Evolutionary conservation across 805 yeast genomes (phyloP).

Genomic region (Candida verbasci): DNA sequence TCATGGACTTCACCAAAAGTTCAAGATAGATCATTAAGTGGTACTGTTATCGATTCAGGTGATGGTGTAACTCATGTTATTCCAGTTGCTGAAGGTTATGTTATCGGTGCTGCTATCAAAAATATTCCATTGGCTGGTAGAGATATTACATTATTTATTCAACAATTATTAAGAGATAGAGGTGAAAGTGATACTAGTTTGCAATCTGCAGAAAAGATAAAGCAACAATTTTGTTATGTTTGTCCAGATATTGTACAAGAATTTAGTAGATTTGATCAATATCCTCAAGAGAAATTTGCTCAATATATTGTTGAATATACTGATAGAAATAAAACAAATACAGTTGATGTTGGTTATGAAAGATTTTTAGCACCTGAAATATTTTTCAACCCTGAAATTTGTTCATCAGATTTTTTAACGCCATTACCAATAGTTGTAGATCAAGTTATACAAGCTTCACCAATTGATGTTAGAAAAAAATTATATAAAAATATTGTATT

Average conservation of each 20-base stretch:
- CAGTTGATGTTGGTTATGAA: constrained; percentile 95
- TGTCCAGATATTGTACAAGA: constrained; percentile 97
- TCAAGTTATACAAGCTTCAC: constrained; percentile 89
- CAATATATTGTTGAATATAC: constrained; percentile 85
- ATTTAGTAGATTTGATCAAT: constrained; percentile 89
- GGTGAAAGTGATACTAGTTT: constrained; percentile 92
- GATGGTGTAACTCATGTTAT: constrained; percentile 99
- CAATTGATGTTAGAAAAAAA: constrained; percentile 97
- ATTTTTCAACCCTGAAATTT: constrained; percentile 96
- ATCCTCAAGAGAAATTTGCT: constrained; percentile 84
- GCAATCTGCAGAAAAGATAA: constrained; percentile 94
- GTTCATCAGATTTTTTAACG: constrained; percentile 89
- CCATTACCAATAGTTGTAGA: constrained; percentile 97
- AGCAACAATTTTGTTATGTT: constrained; percentile 95
- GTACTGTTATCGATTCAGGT: constrained; percentile 97
- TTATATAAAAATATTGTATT: constrained; percentile 92
- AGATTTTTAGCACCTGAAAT: constrained; percentile 98
- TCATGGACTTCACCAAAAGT: constrained; percentile 98
- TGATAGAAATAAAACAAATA: constrained; percentile 47
- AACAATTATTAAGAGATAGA: constrained; percentile 89
- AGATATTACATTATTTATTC: constrained; percentile 92
- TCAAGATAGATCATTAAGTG: constrained; percentile 90
- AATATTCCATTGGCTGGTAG: constrained; percentile 98
- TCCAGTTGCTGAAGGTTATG: constrained; percentile 99
- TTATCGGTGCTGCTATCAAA: constrained; percentile 94